phyloP scores from a whole-genome alignment of 2,329 filamentous ascomycete genomes.

The Cladophialophora bantiana region DNA sequence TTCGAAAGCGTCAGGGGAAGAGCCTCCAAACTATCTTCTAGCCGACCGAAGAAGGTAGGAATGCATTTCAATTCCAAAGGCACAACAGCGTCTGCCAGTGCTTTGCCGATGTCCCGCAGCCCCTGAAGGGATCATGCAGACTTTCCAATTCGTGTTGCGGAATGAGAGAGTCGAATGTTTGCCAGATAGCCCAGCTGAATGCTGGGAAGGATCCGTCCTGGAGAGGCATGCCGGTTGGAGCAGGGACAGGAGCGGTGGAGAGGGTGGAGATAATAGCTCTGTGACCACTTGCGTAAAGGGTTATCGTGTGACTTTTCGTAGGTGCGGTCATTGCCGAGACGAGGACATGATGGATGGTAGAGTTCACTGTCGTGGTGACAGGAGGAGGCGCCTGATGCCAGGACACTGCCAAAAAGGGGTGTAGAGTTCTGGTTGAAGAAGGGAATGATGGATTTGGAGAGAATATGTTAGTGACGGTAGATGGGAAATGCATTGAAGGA shows the following conservation, averaged over 20 bases:
- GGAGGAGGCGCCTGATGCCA: constrained; percentile 6
- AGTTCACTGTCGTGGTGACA: constrained; percentile 6
- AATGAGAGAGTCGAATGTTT: neutral
- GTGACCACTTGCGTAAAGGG: neutral
- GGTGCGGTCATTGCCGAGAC: neutral
- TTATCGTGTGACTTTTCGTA: neutral
- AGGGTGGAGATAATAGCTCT: neutral
- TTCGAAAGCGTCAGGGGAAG: too few species aligned
- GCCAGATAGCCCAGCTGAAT: constrained; percentile 1
- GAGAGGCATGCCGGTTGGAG: neutral
- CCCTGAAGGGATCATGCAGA: neutral
- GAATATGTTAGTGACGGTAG: neutral
- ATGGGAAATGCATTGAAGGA: too few species aligned
- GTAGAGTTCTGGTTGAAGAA: neutral
- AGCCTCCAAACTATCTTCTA: too few species aligned
- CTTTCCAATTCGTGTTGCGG: neutral
- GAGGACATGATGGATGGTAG: constrained; percentile 1
- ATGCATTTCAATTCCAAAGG: too few species aligned
- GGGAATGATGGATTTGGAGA: neutral
- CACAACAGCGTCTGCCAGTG: too few species aligned
- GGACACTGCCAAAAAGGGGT: constrained; percentile 10
- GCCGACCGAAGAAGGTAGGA: too few species aligned
- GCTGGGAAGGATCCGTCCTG: neutral
- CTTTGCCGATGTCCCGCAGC: neutral
- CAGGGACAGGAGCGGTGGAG: neutral